Evolutionary conservation across 164 flowering plant species (phyloP).

Genomic region (Tinospora cordifolia): DNA sequence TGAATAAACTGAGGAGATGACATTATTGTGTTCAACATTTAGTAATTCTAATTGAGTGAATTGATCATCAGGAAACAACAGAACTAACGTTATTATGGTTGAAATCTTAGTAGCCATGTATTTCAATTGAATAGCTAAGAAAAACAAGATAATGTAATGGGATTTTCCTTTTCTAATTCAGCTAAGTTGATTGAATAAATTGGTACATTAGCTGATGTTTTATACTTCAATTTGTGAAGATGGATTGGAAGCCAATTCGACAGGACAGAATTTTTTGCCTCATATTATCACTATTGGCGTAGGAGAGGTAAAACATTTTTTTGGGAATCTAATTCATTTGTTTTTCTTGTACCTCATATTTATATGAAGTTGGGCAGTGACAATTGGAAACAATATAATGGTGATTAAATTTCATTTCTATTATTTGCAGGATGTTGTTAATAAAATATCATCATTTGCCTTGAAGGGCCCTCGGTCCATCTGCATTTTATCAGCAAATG

Average conservation of each 20-base stretch:
- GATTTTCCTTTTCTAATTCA: neutral
- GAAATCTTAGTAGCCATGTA: neutral
- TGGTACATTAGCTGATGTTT: neutral
- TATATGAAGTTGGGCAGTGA: neutral
- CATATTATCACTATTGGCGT: constrained; percentile 49
- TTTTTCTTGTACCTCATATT: neutral
- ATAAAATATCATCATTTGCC: constrained; percentile 47
- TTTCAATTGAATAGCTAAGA: neutral
- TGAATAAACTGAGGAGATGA: neutral
- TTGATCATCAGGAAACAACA: neutral
- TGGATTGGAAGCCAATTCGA: constrained; percentile 5
- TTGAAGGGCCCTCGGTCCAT: constrained; percentile 43
- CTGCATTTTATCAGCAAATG: constrained; percentile 73
- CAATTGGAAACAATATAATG: neutral
- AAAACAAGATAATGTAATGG: neutral
- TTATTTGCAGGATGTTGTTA: constrained; percentile 50
- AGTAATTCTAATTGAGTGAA: neutral
- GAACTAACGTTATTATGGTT: neutral
- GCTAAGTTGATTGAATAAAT: neutral
- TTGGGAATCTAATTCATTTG: no score
- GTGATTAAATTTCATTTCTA: neutral
- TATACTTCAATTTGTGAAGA: constrained; percentile 14
- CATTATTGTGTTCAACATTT: neutral
- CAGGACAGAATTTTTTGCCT: constrained; percentile 57
- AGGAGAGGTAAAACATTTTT: constrained; percentile 47